These are phyloP conservation scores for Fusarium sp. DNA, from an alignment of 2,329 filamentous ascomycete genomes.

Conservation along the genomic window DNA sequence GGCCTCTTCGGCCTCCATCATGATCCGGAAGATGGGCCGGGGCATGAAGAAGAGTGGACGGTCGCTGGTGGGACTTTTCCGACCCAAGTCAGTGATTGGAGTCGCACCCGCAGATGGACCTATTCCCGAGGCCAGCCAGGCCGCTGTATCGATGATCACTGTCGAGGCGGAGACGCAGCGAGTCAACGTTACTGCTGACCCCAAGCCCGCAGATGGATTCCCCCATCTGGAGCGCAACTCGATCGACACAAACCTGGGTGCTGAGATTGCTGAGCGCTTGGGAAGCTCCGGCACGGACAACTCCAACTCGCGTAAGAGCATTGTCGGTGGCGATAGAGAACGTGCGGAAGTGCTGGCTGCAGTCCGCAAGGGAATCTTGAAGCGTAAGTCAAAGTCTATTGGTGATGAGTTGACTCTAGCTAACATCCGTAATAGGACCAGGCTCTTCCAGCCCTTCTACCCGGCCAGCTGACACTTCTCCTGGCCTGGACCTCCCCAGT, in stretches of 20 bases:
- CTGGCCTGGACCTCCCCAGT: constrained; percentile 68
- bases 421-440: constrained; percentile 51
- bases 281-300: constrained; percentile 70
- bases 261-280: constrained; percentile 62
- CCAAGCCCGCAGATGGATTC: constrained; percentile 76
- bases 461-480: constrained; percentile 68
- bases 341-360: constrained; percentile 91
- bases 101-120: constrained; percentile 77
- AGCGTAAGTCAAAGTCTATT: constrained; percentile 68
- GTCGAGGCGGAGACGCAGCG: constrained; percentile 91
- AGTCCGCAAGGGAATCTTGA: constrained; percentile 95
- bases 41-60: constrained; percentile 96
- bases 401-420: neutral
- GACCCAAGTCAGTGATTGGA: constrained; percentile 91
- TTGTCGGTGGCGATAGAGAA: constrained; percentile 89
- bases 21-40: constrained; percentile 98
- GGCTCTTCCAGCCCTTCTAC: constrained; percentile 76
- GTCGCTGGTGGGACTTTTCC: constrained; percentile 92
- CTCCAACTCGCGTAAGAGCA: constrained; percentile 81
- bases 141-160: constrained; percentile 94
- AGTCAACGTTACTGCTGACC: constrained; percentile 80
- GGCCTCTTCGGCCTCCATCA: constrained; percentile 88
- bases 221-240: constrained; percentile 88
- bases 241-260: constrained; percentile 71
- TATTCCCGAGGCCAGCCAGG: constrained; percentile 75